Conservation (phyloP, 257 asterid genomes). For the Orobanche coerulescens region DNA sequence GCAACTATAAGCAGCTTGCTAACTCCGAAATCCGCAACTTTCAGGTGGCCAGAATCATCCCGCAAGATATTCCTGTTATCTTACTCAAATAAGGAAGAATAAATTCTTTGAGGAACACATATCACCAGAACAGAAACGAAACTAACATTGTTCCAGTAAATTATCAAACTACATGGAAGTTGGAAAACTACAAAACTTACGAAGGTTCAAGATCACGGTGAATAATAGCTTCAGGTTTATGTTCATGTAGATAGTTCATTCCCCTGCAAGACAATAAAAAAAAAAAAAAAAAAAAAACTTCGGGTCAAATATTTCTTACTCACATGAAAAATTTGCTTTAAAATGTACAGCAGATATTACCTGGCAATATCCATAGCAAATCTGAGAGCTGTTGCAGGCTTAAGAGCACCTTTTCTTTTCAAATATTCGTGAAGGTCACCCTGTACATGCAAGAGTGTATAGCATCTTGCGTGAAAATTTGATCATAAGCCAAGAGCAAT, state of each 20-base stretch:
- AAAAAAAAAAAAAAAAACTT: too few species aligned
- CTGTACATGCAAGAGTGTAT: conserved; percentile 26
- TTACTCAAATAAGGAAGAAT: conserved; percentile 17
- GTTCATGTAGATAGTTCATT: conserved; percentile 84
- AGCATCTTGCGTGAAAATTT: not conserved
- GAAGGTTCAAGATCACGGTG: conserved; percentile 96
- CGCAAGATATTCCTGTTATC: conserved; percentile 77
- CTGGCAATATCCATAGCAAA: conserved; percentile 95
- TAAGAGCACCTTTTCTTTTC: conserved; percentile 64
- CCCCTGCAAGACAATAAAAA: conserved; percentile 81
- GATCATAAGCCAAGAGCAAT: not conserved
- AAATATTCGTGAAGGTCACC: conserved; percentile 75
- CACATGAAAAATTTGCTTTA: not conserved
- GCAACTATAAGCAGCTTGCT: conserved; percentile 79
- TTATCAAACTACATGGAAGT: not conserved
- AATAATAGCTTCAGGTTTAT: conserved; percentile 74
- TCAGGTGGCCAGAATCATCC: conserved; percentile 92
- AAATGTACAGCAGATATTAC: conserved; percentile 27
- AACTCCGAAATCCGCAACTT: conserved; percentile 95
- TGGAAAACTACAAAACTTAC: conserved; percentile 38
- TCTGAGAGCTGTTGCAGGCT: conserved; percentile 79
- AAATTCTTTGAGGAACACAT: conserved; percentile 19
- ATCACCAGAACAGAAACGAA: not conserved
- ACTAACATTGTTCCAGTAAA: not conserved
- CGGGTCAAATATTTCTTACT: too few species aligned